Conservation (phyloP, 192 early-diverging fungal species). For the Umbelopsis vinacea region DNA sequence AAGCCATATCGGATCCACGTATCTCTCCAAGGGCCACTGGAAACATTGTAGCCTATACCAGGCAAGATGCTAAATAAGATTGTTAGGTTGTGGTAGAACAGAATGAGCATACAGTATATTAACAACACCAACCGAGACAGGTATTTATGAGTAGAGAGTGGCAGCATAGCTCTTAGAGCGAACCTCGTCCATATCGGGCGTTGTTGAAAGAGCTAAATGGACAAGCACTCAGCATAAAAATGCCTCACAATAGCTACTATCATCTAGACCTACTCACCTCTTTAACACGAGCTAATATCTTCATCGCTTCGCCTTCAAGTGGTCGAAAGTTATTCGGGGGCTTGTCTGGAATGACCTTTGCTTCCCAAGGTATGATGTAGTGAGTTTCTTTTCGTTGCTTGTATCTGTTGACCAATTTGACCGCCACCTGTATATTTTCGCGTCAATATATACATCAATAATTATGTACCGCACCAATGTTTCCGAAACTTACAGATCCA, state of each 20-base stretch:
- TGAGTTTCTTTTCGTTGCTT: not conserved
- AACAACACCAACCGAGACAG: slow-evolving; percentile 12
- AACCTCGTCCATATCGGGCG: slow-evolving; percentile 51
- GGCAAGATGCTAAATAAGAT: slow-evolving; percentile 32
- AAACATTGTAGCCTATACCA: slow-evolving; percentile 39
- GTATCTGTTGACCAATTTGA: slow-evolving; percentile 13
- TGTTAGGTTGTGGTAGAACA: not conserved
- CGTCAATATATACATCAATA: not conserved
- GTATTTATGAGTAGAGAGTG: slow-evolving; percentile 29
- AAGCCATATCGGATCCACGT: slow-evolving; percentile 53
- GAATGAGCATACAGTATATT: not conserved
- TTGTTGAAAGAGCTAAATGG: slow-evolving; percentile 42
- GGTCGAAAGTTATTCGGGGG: not conserved
- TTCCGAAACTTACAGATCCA: slow-evolving; percentile 33
- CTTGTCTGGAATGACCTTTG: not conserved
- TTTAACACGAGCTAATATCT: not conserved
- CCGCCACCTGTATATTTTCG: not conserved
- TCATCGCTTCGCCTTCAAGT: not conserved
- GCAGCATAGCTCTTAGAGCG: slow-evolving; percentile 34
- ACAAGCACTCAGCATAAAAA: not conserved
- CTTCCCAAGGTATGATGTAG: not conserved
- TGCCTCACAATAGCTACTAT: too few species aligned
- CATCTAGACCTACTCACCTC: not conserved
- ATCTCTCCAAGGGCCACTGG: slow-evolving; percentile 50
- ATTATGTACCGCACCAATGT: not conserved